Base-by-base conservation (phyloP, 1,284 basidiomycete species). In the Leccinum fallax region DNA sequence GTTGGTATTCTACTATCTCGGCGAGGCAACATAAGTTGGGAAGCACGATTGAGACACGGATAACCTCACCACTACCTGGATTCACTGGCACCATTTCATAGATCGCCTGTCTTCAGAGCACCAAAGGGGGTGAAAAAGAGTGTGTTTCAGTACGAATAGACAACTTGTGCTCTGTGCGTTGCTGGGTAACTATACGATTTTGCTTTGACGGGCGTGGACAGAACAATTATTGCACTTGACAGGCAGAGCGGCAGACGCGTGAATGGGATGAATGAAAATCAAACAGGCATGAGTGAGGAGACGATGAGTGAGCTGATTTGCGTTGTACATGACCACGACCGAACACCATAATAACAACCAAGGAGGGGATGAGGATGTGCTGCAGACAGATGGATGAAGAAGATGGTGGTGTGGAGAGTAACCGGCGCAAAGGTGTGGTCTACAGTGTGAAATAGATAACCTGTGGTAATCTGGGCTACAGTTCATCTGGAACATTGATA, bases 401-500 rank as follows among this genome's bases (percentile, higher is more conserved):
- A 60, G 63, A 68, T 65, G 67, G 52, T 65, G 61, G 60, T 59
- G 69, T 58, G 66, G 49, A 59, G 55, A 60, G 65, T 65, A 65
- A 69, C 57, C 61, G 62, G 70, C 55, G 63, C 56, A 70, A 71
- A 71, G 63, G 55, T 43, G 60, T 73, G 72, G 61, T 74, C 75
- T 77, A 74, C 73, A 73, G 62, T 61, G 72, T 63, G 70, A 74
- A 68, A 76, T 77, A 76, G 74, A 73, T 73, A 74, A 70, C 62
- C 56, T 64, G 68, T 67, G 72, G 63, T 74, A 74, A 72, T 66
- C 51, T 70, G 67, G 65, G 73, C 74, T 78, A 86, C 76, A 84
- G 77, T 76, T 87, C 85, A 59, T 81, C 78, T 57, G 88, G 79
- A 65, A 90, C 85, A 73, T 79, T 79, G 69, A 88, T 73, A 57